phyloP scores from a whole-genome alignment of 2,329 filamentous ascomycete species.

The Colletotrichum paranaense region DNA sequence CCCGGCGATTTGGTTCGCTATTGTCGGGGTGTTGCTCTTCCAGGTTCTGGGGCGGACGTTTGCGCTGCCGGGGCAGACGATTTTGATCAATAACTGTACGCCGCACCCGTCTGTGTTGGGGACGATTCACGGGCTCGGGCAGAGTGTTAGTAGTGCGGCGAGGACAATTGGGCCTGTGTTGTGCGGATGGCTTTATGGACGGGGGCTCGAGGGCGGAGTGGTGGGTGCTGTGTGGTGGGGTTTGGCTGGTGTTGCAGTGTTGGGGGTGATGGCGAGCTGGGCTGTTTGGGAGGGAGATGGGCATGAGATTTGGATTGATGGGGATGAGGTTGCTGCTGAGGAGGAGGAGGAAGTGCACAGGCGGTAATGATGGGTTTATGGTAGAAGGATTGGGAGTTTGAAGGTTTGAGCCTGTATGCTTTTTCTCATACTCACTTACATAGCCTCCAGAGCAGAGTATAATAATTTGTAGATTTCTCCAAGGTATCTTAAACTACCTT shows the following conservation, averaged over 20 bases:
- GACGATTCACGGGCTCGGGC: slow-evolving; percentile 62
- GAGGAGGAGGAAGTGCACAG: slow-evolving; percentile 3
- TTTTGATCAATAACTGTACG: slow-evolving; percentile 60
- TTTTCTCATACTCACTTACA: not conserved
- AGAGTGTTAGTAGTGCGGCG: slow-evolving; percentile 68
- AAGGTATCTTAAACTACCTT: too few relatives aligned
- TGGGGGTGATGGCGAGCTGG: slow-evolving; percentile 62
- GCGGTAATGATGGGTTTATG: not conserved
- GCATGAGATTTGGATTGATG: slow-evolving; percentile 73
- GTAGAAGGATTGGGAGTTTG: not conserved
- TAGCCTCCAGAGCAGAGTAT: not conserved
- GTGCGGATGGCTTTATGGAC: slow-evolving; percentile 70
- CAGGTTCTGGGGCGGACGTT: slow-evolving; percentile 78
- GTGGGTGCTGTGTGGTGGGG: slow-evolving; percentile 71
- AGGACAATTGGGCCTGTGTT: slow-evolving; percentile 70
- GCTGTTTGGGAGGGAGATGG: slow-evolving; percentile 71
- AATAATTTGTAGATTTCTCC: not conserved
- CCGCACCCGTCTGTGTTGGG: slow-evolving; percentile 60
- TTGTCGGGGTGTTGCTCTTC: slow-evolving; percentile 70
- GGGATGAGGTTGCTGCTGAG: slow-evolving; percentile 60
- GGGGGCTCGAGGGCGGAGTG: slow-evolving; percentile 65
- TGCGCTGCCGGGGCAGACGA: slow-evolving; percentile 57
- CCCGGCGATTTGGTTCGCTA: slow-evolving; percentile 70
- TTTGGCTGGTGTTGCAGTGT: slow-evolving; percentile 60
- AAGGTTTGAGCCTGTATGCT: not conserved